Evolutionary conservation across 2,329 filamentous ascomycete genomes (phyloP).

Genomic region (Coniochaeta sp.): DNA sequence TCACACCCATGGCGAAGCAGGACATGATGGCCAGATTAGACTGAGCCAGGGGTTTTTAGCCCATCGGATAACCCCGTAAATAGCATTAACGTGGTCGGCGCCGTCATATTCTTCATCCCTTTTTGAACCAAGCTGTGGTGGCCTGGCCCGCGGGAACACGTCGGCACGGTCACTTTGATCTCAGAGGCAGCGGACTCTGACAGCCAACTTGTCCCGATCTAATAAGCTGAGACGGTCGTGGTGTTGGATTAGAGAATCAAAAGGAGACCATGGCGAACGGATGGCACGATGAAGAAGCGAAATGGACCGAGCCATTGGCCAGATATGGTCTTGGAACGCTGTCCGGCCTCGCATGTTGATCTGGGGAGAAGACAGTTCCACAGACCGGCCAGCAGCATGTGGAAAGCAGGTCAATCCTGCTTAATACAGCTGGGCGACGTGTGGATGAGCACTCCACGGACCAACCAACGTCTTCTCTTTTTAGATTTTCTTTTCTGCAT

Average conservation of each 20-base stretch:
- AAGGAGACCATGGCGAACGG: background rate
- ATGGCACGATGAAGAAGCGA: background rate
- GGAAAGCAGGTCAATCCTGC: background rate
- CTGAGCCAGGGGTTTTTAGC: constrained; percentile 44
- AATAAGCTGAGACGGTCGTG: background rate
- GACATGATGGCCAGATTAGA: constrained; percentile 98
- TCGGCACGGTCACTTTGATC: background rate
- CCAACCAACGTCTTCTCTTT: constrained; percentile 14
- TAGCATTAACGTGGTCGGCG: background rate
- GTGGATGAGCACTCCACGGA: constrained; percentile 10
- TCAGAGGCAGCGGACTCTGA: background rate
- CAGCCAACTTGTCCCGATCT: background rate
- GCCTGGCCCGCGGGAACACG: background rate
- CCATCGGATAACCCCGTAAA: background rate
- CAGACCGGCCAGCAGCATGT: background rate
- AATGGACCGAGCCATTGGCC: background rate
- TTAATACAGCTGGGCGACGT: constrained; percentile 8
- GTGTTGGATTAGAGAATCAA: background rate
- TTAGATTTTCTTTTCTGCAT: constrained; percentile 44
- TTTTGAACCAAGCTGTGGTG: background rate
- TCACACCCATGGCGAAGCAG: constrained; percentile 83
- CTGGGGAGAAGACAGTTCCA: background rate
- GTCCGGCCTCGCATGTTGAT: background rate
- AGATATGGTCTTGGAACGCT: background rate
- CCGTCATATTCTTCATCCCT: background rate